Percentiles rank a stretch among this genome's conserved stretches.
Evolutionary conservation across 2,329 filamentous ascomycete genomes (phyloP).

Genomic region (Sarocladium brachiariae): DNA sequence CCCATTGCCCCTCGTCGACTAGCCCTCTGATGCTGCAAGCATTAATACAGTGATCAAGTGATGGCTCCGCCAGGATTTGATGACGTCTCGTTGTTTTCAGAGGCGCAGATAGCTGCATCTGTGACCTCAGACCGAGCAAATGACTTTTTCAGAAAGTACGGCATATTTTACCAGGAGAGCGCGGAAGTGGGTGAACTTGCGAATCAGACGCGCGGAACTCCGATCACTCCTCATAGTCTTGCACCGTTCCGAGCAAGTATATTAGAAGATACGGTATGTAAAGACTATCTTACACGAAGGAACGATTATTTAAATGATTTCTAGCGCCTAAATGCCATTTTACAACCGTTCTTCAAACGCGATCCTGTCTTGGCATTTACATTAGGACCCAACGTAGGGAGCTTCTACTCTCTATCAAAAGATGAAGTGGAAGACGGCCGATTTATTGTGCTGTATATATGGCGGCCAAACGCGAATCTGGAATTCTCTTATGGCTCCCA

Average conservation of each 20-base stretch:
- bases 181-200: constrained; percentile 6
- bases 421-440: constrained; percentile 2
- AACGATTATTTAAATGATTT: not conserved
- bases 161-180: constrained; percentile 7
- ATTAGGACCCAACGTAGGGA: constrained; percentile 6
- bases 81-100: not conserved
- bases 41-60: not conserved
- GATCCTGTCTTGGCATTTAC: not conserved
- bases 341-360: constrained; percentile 2
- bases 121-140: constrained; percentile 1
- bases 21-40: not conserved
- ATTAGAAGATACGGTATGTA: constrained; percentile 2
- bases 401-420: constrained; percentile 4
- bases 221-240: not conserved
- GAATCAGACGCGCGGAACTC: not conserved
- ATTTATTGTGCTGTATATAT: not conserved
- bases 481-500: constrained; percentile 7
- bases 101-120: constrained; percentile 1
- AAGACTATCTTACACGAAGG: not conserved
- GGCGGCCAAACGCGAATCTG: constrained; percentile 3
- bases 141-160: not conserved
- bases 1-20: not conserved
- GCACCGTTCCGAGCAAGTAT: constrained; percentile 1
- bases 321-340: constrained; percentile 4
- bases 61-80: constrained; percentile 7